Evolutionary conservation across 768 basidiomycete genomes (phyloP), one percentile per base, ranked within the genome.

Genomic region (Sarcodon aspratus): DNA sequence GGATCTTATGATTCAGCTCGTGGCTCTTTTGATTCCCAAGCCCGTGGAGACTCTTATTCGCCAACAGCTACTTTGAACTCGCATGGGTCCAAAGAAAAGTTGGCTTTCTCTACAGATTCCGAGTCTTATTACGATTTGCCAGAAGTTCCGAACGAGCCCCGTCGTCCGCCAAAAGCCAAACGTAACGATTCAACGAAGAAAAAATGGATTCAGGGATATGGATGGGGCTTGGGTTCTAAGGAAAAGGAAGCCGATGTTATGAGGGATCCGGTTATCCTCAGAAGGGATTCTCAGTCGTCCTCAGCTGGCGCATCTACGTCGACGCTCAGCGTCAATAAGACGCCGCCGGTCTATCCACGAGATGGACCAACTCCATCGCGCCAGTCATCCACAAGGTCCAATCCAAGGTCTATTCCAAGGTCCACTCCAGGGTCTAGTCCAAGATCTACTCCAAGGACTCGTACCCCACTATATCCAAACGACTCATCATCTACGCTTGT

Each of bases 401-500:
- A 9, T 35, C 38, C 27, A 34, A 32, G 32, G 56, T 55, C 10
- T 55, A 52, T 37, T 54, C 56, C 27, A 34, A 32, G 32, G 56
- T 55, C 10, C 55, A 52, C 36, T 54, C 56, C 63, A 17, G 66
- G 66, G 34, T 52, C 62, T 48, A 13, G 48, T 52, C 44, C 15
- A 13, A 44, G 9, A 11, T 36, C 48, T 21, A 37, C 32, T 43
- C 32, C 40, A 49, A 56, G 54, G 52, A 52, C 43, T 6, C 70
- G 74, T 5, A 70, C 74, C 27, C 63, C 60, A 21, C 46, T 70
- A 12, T 63, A 70, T 32, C 70, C 77, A n/a, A 76, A 74, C 18
- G 81, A 86, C 54, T 85, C 85, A 2, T 69, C 76, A 1, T 77
- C 75, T 53, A 88, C 85, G 1, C 76, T 88, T 31, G 75, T 88